These are phyloP conservation scores for Selenicereus undatus DNA, from an alignment of 148 eudicot genomes.

Conservation along the genomic window DNA sequence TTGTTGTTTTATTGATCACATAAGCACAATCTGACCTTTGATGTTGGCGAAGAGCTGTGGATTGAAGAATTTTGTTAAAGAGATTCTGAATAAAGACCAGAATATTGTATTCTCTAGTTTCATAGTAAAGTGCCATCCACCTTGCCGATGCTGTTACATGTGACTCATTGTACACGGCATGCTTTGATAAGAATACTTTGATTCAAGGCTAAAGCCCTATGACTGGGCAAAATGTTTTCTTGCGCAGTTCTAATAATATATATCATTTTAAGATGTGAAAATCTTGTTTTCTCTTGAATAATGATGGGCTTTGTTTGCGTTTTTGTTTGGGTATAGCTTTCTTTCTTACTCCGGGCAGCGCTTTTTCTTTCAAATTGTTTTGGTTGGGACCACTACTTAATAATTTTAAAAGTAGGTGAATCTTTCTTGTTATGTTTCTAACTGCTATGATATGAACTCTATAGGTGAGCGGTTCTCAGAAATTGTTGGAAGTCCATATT, in stretches of 20 bases:
- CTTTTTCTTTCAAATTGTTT: background rate
- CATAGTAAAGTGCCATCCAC: too few relatives aligned
- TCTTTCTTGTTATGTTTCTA: background rate
- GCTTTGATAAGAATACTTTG: background rate
- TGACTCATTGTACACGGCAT: background rate
- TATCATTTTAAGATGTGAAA: too few relatives aligned
- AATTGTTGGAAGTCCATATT: constrained; percentile 96
- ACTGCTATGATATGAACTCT: constrained; percentile 4
- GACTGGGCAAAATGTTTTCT: too few relatives aligned
- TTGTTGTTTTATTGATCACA: background rate
- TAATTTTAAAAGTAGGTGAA: background rate
- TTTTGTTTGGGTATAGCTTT: background rate
- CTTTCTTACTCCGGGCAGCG: background rate
- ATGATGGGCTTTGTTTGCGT: too few relatives aligned
- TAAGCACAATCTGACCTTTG: background rate
- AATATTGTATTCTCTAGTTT: too few relatives aligned
- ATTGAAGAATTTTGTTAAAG: too few relatives aligned
- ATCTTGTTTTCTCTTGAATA: too few relatives aligned
- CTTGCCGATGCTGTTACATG: too few relatives aligned
- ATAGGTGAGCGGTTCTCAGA: constrained; percentile 88
- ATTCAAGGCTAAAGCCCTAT: too few relatives aligned
- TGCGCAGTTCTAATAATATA: too few relatives aligned
- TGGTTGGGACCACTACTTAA: background rate
- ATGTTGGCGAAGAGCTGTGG: too few relatives aligned
- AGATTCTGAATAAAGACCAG: too few relatives aligned